Base-by-base conservation (phyloP, 73 alveolate genomes). In the Blepharisma japonicum region DNA sequence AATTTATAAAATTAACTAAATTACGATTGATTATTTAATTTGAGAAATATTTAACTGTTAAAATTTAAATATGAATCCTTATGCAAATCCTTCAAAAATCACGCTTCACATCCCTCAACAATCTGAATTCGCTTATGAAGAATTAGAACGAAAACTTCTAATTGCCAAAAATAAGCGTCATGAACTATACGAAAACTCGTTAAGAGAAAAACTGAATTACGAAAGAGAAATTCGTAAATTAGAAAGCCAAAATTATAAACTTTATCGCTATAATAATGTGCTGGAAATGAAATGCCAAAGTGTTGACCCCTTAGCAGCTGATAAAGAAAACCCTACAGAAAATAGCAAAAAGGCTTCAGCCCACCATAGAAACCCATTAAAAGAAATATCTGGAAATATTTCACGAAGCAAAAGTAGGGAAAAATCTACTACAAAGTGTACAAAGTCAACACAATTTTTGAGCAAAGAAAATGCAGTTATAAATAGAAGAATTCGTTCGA, bases 191-290 rank as follows among this genome's bases (percentile, higher is more conserved):
- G 14, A n/a, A 8, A 61, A 61, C 47, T 61, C 14, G 18, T 25
- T 61, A 14, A 14, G 47, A 61, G 74, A 61, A 25, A 61, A 61
- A 25, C 74, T 61, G 39, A 61, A 25, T 39, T 61, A 61, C 47
- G 74, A 61, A 25, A 61, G 23, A 25, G 18, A n/a, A 20, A 20
- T 61, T 14, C 14, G 74, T 14, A 61, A 61, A 61, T 48, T 61
- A 8, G 74, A 61, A 25, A 8, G 18, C 39, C 47, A 61, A 32
- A 32, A 32, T 3, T 32, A 32, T 32, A 32, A 32, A 3, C 42
- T 32, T 3, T 32, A 32, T 32, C 42, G 42, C 42, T 32, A 32
- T 3, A 32, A 32, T 32, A 32, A 32, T 32, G 42, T 32, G 42
- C 42, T 32, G 42, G 42, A 32, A 32, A 32, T 32, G 42, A 32